Conservation (phyloP, 805 yeast species). For the Pichia kluyveri region DNA sequence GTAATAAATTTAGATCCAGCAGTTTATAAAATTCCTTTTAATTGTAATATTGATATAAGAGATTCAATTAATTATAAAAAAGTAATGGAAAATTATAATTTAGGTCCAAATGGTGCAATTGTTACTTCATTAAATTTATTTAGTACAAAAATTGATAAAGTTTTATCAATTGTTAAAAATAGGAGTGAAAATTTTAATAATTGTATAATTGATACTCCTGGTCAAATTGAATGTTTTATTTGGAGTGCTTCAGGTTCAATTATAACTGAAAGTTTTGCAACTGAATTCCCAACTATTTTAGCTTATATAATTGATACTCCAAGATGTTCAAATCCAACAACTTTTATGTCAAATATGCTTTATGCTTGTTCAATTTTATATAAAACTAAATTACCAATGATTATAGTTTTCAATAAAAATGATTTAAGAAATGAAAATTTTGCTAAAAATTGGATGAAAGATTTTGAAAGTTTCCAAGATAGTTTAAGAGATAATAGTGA, state of each 20-base stretch:
- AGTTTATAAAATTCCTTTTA: conserved; percentile 86
- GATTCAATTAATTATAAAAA: conserved; percentile 93
- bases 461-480: conserved; percentile 82
- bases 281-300: conserved; percentile 89
- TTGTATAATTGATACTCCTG: conserved; percentile 93
- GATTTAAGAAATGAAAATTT: conserved; percentile 80
- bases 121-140: conserved; percentile 90
- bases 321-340: conserved; percentile 85
- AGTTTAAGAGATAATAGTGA: conserved; percentile 66
- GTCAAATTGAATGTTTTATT: conserved; percentile 96
- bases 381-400: conserved; percentile 94
- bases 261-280: conserved; percentile 93
- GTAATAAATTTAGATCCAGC: conserved; percentile 96
- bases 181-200: conserved; percentile 51
- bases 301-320: conserved; percentile 98
- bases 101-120: conserved; percentile 98
- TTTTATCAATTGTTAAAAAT: conserved; percentile 75
- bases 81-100: conserved; percentile 89
- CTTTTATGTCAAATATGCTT: conserved; percentile 96
- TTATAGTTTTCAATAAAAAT: conserved; percentile 90
- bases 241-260: conserved; percentile 98
- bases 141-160: conserved; percentile 94
- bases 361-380: conserved; percentile 96
- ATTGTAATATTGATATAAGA: conserved; percentile 89
- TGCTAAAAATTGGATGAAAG: conserved; percentile 96